These are phyloP conservation scores for Coemansia sp. DNA, from an alignment of 192 early-diverging fungal genomes.

Conservation along the genomic window DNA sequence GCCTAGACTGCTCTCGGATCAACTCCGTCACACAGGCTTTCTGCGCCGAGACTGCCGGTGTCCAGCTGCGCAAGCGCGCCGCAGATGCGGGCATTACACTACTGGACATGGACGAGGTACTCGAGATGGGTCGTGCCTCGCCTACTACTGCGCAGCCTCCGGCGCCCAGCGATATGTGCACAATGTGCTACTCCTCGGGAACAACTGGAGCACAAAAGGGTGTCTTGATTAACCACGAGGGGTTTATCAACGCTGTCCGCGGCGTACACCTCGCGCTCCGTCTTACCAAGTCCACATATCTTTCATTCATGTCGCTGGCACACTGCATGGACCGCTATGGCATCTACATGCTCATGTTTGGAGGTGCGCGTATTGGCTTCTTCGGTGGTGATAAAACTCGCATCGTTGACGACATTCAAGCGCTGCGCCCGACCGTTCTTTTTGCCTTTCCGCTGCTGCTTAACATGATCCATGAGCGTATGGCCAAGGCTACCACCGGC, in stretches of 20 bases:
- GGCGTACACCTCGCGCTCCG: not conserved
- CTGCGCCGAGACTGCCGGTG: constrained; percentile 3
- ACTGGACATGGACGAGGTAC: constrained; percentile 56
- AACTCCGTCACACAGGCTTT: constrained; percentile 27
- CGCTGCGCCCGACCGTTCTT: constrained; percentile 72
- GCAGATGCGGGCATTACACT: constrained; percentile 58
- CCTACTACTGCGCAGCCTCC: constrained; percentile 55
- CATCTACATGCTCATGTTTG: constrained; percentile 48
- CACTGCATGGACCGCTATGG: constrained; percentile 74
- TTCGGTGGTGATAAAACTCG: constrained; percentile 65
- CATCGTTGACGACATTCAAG: constrained; percentile 73
- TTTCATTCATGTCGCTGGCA: constrained; percentile 72
- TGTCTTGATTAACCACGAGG: constrained; percentile 65
- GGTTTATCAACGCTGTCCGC: constrained; percentile 10
- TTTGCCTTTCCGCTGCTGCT: constrained; percentile 70
- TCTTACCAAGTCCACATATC: constrained; percentile 9
- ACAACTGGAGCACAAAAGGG: constrained; percentile 68
- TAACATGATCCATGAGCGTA: constrained; percentile 75
- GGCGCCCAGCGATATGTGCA: constrained; percentile 59
- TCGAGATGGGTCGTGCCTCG: constrained; percentile 56
- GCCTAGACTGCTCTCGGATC: constrained; percentile 51
- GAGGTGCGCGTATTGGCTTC: constrained; percentile 70
- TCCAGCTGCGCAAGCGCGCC: constrained; percentile 56
- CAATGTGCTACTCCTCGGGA: constrained; percentile 73
- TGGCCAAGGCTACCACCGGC: constrained; percentile 53